phyloP scores from a whole-genome alignment of 2,329 filamentous ascomycete species.

The Calonectria fujianensis region DNA sequence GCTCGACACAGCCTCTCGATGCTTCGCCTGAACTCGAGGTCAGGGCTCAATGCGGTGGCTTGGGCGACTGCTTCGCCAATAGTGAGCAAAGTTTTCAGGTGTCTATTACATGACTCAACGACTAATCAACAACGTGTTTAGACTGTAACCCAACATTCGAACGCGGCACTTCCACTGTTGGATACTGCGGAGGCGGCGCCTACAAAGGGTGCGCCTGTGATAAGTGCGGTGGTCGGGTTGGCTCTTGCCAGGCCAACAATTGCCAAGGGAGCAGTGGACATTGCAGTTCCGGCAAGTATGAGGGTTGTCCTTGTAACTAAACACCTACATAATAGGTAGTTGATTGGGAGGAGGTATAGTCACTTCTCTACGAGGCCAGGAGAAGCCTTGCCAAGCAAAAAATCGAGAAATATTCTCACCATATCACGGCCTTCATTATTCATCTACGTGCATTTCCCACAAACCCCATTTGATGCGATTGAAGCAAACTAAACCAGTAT shows the following conservation, averaged over 20 bases:
- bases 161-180: neutral
- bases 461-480: neutral
- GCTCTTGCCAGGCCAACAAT: neutral
- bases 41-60: neutral
- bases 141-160: neutral
- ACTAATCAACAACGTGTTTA: neutral
- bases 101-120: neutral
- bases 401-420: neutral
- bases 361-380: neutral
- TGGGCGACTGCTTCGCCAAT: neutral
- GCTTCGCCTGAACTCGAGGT: neutral
- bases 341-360: neutral
- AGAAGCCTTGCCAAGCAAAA: neutral
- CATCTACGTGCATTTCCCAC: neutral
- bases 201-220: neutral
- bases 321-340: too few species aligned
- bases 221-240: neutral
- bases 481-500: neutral
- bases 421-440: neutral
- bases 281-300: neutral
- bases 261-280: neutral
- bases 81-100: neutral
- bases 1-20: neutral
- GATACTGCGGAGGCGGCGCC: neutral
- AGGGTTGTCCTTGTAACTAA: constrained; percentile 6